phyloP scores from a whole-genome alignment of 1,284 basidiomycete species.

The Mycosarcoma mackinlayi region DNA sequence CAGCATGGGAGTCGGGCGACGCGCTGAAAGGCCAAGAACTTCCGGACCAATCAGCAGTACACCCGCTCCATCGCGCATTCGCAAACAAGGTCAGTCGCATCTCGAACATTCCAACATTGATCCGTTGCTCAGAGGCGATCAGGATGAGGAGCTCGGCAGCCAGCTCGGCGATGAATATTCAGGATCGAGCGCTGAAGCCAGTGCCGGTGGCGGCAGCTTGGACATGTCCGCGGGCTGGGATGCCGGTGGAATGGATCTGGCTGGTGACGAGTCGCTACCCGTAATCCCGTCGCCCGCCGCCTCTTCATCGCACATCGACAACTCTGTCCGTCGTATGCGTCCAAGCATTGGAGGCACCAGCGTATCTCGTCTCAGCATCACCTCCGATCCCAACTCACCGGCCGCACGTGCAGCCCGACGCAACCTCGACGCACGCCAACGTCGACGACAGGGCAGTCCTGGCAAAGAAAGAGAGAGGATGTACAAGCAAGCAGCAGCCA shows the following conservation, averaged over 20 bases:
- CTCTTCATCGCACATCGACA: slow-evolving; percentile 23
- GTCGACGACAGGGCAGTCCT: slow-evolving; percentile 35
- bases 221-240: slow-evolving; percentile 19
- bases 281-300: slow-evolving; percentile 38
- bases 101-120: background rate
- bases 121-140: slow-evolving; percentile 7
- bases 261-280: slow-evolving; percentile 23
- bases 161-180: slow-evolving; percentile 26
- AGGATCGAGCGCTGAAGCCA: slow-evolving; percentile 4
- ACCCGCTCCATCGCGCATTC: slow-evolving; percentile 31
- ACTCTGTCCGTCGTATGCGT: slow-evolving; percentile 27
- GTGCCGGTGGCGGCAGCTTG: slow-evolving; percentile 3
- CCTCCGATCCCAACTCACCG: slow-evolving; percentile 30
- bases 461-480: slow-evolving; percentile 14
- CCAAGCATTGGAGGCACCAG: slow-evolving; percentile 29
- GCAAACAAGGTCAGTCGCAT: slow-evolving; percentile 5
- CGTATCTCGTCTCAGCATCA: slow-evolving; percentile 27
- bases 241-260: slow-evolving; percentile 4
- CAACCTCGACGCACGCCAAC: slow-evolving; percentile 27
- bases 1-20: slow-evolving; percentile 29
- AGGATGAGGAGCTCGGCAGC: slow-evolving; percentile 18
- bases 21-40: slow-evolving; percentile 11
- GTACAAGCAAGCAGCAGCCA: slow-evolving; percentile 5
- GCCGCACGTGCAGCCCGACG: slow-evolving; percentile 37
- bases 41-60: slow-evolving; percentile 46